These are phyloP conservation scores for Martensiomyces pterosporus DNA, from an alignment of 192 early-diverging fungal species.

Conservation along the genomic window DNA sequence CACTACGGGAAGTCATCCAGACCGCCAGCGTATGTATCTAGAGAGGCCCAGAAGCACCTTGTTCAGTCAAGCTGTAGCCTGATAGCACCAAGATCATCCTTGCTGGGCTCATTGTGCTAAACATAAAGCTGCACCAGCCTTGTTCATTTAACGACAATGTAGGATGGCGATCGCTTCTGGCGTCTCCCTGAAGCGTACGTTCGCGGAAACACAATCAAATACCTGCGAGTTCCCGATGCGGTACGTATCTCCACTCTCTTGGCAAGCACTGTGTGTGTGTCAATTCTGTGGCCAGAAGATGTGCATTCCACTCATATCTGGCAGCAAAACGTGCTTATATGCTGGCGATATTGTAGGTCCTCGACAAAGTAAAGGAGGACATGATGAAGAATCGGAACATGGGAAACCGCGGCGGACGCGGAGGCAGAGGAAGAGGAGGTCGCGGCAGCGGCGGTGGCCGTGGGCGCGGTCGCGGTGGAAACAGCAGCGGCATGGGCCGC, in stretches of 20 bases:
- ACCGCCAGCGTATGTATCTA: conserved; percentile 67
- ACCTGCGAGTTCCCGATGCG: conserved; percentile 82
- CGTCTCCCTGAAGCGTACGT: conserved; percentile 89
- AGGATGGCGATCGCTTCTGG: conserved; percentile 93
- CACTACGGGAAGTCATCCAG: conserved; percentile 89
- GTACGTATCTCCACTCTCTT: conserved; percentile 39
- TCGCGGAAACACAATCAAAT: conserved; percentile 86
- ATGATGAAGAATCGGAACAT: conserved; percentile 55
- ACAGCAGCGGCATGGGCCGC: conserved; percentile 5
- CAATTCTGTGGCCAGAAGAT: no score
- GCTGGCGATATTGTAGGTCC: conserved; percentile 49
- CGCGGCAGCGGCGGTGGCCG: conserved; percentile 39
- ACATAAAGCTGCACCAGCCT: no score
- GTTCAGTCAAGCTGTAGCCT: no score
- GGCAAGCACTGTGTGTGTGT: no score
- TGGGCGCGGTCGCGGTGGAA: conserved; percentile 46
- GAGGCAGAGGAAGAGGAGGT: conserved; percentile 50
- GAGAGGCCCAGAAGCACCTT: no score
- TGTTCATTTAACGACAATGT: no score
- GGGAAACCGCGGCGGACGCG: conserved; percentile 42
- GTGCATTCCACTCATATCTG: no score
- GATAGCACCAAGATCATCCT: no score
- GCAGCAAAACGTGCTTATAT: background rate
- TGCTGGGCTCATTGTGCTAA: no score
- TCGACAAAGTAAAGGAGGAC: conserved; percentile 90